Evolutionary conservation across 352 stramenopile genomes (phyloP), one percentile per base, ranked within the genome.

Genomic region (Lagenidium sp.): DNA sequence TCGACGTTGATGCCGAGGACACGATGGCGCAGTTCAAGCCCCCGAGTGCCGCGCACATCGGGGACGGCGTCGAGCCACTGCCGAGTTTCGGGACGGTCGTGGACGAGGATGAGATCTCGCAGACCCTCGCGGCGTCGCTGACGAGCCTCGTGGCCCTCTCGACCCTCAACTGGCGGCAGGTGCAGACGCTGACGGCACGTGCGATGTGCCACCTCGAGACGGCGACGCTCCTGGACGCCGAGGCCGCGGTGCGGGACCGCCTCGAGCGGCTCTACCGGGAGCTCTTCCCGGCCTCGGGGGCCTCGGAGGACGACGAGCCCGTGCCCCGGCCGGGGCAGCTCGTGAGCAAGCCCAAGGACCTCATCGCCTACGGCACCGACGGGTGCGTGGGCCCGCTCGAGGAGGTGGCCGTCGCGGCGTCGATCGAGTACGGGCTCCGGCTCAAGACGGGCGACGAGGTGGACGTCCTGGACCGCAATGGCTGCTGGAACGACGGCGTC

Each of bases 401-500:
- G 36, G 42, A 39, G 18, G 25, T 52, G 3, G 57, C 60, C 1
- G 69, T 89, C 6, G 70, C 53, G 8, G 76, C 67, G 18, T 89
- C 79, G 3, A 63, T 86, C 22, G 75, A 90, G 48, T 88, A 78
- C 55, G 65, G 70, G 15, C 45, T 86, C 44, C 60, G 37, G 47
- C 82, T 37, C 47, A 60, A 49, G 40, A 67, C 5, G 2, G 82
- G 79, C 4, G 77, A 92, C 37, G 63, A 75, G 31, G 67, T 88
- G 22, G 82, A 94, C 46, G 77, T 85, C 32, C 52, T 94, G 15
- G 82, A 94, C 54, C 58, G 63, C 26, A 83, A 82, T 21, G 75
- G 72, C 4, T 83, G 73, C 40, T 94, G 82, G 82, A 85, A 84
- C 36, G 67, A 85, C n/a, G 82, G 74, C 8, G 63, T 86, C 45